Percentiles rank a stretch among this genome's conserved stretches.
Conservation (phyloP, 331 rosid species). For the Telfairia occidentalis region DNA sequence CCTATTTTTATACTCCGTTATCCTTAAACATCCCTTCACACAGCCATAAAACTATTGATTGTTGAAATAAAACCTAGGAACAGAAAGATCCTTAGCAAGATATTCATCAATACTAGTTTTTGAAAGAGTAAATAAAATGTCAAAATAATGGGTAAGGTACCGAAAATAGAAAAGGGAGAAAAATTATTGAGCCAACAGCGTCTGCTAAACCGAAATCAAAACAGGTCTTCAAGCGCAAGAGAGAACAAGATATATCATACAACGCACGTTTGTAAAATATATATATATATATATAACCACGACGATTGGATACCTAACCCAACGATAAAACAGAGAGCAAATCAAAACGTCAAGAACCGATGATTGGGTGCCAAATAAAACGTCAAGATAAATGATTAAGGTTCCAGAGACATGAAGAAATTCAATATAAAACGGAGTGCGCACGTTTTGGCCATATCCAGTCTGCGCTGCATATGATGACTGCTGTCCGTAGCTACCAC, state of each 20-base stretch:
- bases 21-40: background rate
- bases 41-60: background rate
- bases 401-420: background rate
- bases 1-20: background rate
- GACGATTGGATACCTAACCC: background rate
- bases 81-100: background rate
- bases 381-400: background rate
- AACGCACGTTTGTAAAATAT: background rate
- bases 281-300: no score
- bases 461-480: conserved; percentile 81
- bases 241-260: background rate
- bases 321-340: background rate
- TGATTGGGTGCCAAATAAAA: background rate
- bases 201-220: background rate
- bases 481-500: conserved; percentile 68
- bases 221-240: background rate
- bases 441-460: conserved; percentile 66
- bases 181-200: background rate
- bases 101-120: background rate
- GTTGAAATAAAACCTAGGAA: background rate
- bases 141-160: background rate
- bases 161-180: background rate
- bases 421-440: background rate
- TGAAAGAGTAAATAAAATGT: background rate
- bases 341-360: background rate